Evolutionary conservation across 805 yeast species (phyloP), one percentile per base, ranked within the genome.

Genomic region (Yueomyces sp.): DNA sequence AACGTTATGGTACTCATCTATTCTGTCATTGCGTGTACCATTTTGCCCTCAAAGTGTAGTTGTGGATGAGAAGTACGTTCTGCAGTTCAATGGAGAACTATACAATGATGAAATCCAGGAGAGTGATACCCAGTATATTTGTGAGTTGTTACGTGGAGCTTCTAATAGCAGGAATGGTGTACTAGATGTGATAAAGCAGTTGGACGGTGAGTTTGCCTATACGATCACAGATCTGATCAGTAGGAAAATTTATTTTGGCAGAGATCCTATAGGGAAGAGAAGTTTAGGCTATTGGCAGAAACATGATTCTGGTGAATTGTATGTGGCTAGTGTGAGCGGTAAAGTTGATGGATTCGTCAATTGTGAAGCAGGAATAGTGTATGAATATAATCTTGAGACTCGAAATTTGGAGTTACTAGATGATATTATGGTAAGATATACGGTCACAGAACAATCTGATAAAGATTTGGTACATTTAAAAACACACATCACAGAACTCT

Each of bases 1-100:
- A 2, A 58, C 56, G 7, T 46, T 54, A 39, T 62, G 74, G 55
- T 72, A 72, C 46, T 80, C 92, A 0, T 82, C 96, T 0, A 85
- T 92, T 0, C 66, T 92, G 19, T 81, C 95, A 0, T 62, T 92
- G 38, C 68, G 98, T 45, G 71, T 73, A 26, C 97, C 97, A 0
- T 74, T 84, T 52, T 77, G 85, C 0, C 50, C 63, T 31, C 99
- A 92, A 60, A 96, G 97, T 0, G 49, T 77, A 12, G 40, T 39
- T 3, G 49, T 50, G 3, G 53, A 56, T 8, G 52, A 63, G 40
- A 49, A 66, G 51, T 69, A 55, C 41, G 53, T 72, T 0, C 55
- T 94, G 6, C 95, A 86, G 55, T 90, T 82, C 63, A 92, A 94
- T 58, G 99, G 98, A 0, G 96, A 92, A 53, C 62, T 92, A 8